Percentiles rank a stretch among this genome's conserved stretches.
These are phyloP conservation scores for Fraxinus velutina DNA, from an alignment of 305 asterid species.

Conservation along the genomic window DNA sequence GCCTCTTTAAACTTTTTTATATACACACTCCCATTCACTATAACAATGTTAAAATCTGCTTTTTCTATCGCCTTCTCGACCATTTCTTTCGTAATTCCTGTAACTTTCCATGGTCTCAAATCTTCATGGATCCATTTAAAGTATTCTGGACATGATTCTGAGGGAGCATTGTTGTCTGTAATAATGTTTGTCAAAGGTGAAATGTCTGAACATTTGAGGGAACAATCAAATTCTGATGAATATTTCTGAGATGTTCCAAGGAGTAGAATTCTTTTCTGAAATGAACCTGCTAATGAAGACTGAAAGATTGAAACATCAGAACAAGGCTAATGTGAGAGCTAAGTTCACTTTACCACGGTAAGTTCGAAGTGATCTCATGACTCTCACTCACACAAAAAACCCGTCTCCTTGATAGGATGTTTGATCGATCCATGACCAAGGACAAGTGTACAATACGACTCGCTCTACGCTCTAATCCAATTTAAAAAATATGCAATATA, in stretches of 20 bases:
- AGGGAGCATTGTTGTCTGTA: constrained; percentile 6
- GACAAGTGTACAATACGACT: neutral
- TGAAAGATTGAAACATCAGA: constrained; percentile 12
- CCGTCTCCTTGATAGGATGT: neutral
- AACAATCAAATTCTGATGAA: constrained; percentile 48
- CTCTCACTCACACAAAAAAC: neutral
- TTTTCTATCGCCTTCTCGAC: constrained; percentile 41
- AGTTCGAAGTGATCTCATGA: neutral
- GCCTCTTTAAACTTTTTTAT: constrained; percentile 40
- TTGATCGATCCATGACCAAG: neutral
- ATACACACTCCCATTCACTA: constrained; percentile 55
- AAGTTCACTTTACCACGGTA: neutral
- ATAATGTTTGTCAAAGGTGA: constrained; percentile 19
- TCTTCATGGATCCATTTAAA: constrained; percentile 92
- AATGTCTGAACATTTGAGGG: constrained; percentile 47
- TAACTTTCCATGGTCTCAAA: constrained; percentile 60
- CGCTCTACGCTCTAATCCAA: neutral
- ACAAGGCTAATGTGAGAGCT: neutral
- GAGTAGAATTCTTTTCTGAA: constrained; percentile 21
- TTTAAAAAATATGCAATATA: neutral
- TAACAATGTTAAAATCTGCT: constrained; percentile 52
- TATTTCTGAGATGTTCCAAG: constrained; percentile 35
- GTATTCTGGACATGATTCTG: constrained; percentile 56
- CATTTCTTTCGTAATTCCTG: constrained; percentile 59
- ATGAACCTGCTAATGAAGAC: constrained; percentile 44